Base-by-base conservation (phyloP, 805 yeast species). In the Candida nonsorbophila region DNA sequence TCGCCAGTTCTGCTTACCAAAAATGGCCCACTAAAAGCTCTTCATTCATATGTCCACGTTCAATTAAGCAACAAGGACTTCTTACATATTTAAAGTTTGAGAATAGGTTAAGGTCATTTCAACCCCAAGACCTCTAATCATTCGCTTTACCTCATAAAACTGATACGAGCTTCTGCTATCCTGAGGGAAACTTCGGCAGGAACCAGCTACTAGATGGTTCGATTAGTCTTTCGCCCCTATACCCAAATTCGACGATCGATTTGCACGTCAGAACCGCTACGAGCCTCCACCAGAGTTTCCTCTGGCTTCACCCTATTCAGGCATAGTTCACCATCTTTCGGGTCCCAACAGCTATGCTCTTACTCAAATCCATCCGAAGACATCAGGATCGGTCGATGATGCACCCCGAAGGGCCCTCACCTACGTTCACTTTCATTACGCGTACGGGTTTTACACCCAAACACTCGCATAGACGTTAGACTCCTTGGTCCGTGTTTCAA, bases 1-100 rank as follows among this genome's bases (percentile, higher is more conserved):
- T 58, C 65, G 63, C 65, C 63, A 55, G 65, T 59, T 59, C 65
- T 58, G 65, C 64, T 55, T 58, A 58, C 64, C 65, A 58, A 56
- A 58, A 56, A 55, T 56, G 63, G 64, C 63, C 63, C 65, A 58
- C 63, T 57, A 57, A 53, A 56, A 55, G 61, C 62, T 58, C 61
- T 53, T 54, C 62, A 58, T 55, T 53, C 61, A 25, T 22, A 33
- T 33, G 36, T 51, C 62, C 58, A 53, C 58, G 58, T 55, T 55
- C 61, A 53, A 54, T 53, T 51, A 54, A 54, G 60, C 47, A 55
- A 54, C 58, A 51, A 53, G 58, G 57, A 49, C 62, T 51, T 57
- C 61, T 55, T 54, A 55, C 61, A 55, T 53, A 56, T 55, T 55
- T 56, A 53, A 56, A 58, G 62, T 53, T 55, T 57, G 62, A 54